Conservation (phyloP, 495 filamentous ascomycete genomes). For the Aspergillus carlsbadensis region DNA sequence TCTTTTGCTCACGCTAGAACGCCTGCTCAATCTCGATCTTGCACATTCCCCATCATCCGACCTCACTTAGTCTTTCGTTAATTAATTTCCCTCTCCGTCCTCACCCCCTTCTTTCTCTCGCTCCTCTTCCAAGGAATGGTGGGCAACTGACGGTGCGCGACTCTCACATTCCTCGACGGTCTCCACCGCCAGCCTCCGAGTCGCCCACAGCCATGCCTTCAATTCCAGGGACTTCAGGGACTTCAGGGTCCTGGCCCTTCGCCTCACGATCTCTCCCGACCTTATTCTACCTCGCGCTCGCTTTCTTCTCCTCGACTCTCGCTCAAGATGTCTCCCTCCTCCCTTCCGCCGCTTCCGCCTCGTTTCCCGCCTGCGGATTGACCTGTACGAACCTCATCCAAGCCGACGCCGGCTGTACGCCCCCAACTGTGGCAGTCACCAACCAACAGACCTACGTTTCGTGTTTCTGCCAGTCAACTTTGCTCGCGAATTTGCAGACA, state of each 20-base stretch:
- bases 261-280: slow-evolving; percentile 6
- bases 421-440: slow-evolving; percentile 31
- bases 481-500: slow-evolving; percentile 39
- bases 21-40: background rate
- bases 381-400: slow-evolving; percentile 43
- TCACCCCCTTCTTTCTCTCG: slow-evolving; percentile 2
- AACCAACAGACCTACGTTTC: slow-evolving; percentile 42
- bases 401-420: slow-evolving; percentile 47
- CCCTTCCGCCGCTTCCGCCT: slow-evolving; percentile 34
- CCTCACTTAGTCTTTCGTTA: slow-evolving; percentile 6
- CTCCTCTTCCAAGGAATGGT: slow-evolving; percentile 3
- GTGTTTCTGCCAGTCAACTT: slow-evolving; percentile 55
- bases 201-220: background rate
- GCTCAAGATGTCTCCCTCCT: slow-evolving; percentile 25
- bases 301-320: slow-evolving; percentile 23
- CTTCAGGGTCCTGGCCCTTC: slow-evolving; percentile 16
- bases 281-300: slow-evolving; percentile 14
- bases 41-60: background rate
- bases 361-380: slow-evolving; percentile 52
- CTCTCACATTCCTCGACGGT: slow-evolving; percentile 14
- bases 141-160: slow-evolving; percentile 5
- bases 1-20: background rate
- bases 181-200: slow-evolving; percentile 11
- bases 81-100: slow-evolving; percentile 1
- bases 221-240: slow-evolving; percentile 7